Evolutionary conservation across 495 filamentous ascomycete species (phyloP).

Genomic region (Xylaria nigripes): DNA sequence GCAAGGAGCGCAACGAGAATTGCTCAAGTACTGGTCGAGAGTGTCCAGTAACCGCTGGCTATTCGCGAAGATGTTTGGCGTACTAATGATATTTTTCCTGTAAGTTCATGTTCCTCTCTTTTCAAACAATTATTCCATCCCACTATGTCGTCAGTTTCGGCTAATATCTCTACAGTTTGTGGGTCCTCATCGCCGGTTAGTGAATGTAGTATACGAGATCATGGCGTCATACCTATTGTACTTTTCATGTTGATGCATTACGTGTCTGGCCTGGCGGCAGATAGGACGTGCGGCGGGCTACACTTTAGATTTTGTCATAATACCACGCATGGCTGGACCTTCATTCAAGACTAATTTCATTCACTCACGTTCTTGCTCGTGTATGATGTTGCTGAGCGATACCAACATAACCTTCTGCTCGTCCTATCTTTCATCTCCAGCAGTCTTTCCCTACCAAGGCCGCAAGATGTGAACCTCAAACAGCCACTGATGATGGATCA

Average conservation of each 20-base stretch:
- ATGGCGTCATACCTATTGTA: background rate
- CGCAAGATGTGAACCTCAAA: background rate
- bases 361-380: background rate
- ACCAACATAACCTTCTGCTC: background rate
- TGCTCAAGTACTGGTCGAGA: slow-evolving; percentile 92
- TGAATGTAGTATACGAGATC: background rate
- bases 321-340: slow-evolving; percentile 10
- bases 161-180: slow-evolving; percentile 20
- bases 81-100: slow-evolving; percentile 52
- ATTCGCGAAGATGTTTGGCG: slow-evolving; percentile 98
- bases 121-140: background rate
- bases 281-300: background rate
- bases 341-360: background rate
- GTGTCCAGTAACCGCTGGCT: slow-evolving; percentile 94
- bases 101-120: slow-evolving; percentile 19
- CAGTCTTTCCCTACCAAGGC: background rate
- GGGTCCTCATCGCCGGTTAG: slow-evolving; percentile 33
- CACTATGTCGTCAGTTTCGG: background rate
- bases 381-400: background rate
- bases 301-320: slow-evolving; percentile 10
- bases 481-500: background rate
- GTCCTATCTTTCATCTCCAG: background rate
- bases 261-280: background rate
- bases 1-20: slow-evolving; percentile 84
- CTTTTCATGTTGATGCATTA: slow-evolving; percentile 6